These are phyloP conservation scores for Chalciporus pseudorubinellus DNA, from an alignment of 768 basidiomycete species.

Conservation along the genomic window DNA sequence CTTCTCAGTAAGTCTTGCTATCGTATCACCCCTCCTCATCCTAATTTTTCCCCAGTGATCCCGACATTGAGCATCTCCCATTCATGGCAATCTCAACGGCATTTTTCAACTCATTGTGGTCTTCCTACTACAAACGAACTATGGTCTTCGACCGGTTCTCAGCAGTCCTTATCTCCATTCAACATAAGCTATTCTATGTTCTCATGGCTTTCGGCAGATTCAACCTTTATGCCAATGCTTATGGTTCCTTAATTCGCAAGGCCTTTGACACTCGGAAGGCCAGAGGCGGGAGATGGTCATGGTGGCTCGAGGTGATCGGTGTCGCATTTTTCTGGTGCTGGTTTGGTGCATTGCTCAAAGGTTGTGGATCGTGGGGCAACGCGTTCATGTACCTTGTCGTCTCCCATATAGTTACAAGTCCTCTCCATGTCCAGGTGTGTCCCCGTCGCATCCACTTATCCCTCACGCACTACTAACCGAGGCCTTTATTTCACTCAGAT, in stretches of 20 bases:
- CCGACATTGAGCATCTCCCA: conserved; percentile 84
- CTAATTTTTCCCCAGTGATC: conserved; percentile 51
- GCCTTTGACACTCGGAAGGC: conserved; percentile 63
- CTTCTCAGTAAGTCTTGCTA: conserved; percentile 69
- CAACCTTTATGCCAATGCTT: conserved; percentile 91
- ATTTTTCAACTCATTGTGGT: conserved; percentile 86
- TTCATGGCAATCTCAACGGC: conserved; percentile 91
- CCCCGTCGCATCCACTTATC: neutral
- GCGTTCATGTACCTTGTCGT: conserved; percentile 75
- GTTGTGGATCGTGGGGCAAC: conserved; percentile 69
- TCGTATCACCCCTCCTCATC: neutral
- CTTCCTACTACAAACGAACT: conserved; percentile 90
- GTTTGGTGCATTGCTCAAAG: conserved; percentile 69
- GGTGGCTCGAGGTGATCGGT: conserved; percentile 71
- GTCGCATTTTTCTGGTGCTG: conserved; percentile 87
- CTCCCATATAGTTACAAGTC: conserved; percentile 83
- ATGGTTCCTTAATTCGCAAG: conserved; percentile 65
- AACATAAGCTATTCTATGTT: conserved; percentile 92
- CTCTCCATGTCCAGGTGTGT: conserved; percentile 89
- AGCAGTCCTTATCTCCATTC: conserved; percentile 62
- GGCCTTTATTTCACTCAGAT: conserved; percentile 47
- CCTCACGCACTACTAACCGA: conserved; percentile 5
- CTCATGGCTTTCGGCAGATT: conserved; percentile 89
- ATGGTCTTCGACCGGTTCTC: conserved; percentile 77
- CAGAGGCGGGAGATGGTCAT: conserved; percentile 73